Conservation (phyloP, 495 filamentous ascomycete species). For the Aspergillus baeticus region DNA sequence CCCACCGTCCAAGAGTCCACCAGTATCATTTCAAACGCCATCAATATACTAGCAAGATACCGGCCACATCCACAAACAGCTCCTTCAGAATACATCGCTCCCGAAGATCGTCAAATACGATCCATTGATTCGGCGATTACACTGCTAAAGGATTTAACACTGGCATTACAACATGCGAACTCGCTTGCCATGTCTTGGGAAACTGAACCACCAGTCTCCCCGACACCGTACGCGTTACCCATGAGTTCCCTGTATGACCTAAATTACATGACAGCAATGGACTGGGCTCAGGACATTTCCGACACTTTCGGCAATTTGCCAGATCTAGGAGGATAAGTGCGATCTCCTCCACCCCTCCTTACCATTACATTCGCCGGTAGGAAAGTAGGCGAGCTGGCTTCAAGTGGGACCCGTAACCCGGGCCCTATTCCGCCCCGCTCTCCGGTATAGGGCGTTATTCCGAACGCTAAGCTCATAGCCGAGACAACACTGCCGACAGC, state of each 20-base stretch:
- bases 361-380: too few species aligned
- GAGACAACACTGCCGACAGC: neutral
- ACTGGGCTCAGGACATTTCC: neutral
- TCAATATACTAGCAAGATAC: neutral
- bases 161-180: neutral
- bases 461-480: neutral
- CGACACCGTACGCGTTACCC: neutral
- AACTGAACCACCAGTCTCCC: neutral
- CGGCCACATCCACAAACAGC: neutral
- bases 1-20: too few species aligned
- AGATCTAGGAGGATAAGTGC: neutral
- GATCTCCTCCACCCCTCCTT: too few species aligned
- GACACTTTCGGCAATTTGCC: neutral
- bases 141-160: neutral
- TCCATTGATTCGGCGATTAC: neutral
- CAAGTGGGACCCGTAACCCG: neutral
- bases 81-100: neutral
- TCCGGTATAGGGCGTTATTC: neutral
- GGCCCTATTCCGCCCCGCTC: neutral
- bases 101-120: neutral
- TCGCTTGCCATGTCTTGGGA: neutral
- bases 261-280: slow-evolving; percentile 1
- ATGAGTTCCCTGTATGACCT: neutral
- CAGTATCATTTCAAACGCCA: neutral
- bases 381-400: too few species aligned